Base-by-base conservation (phyloP, 768 basidiomycete species). In the Termitomyces sp. region DNA sequence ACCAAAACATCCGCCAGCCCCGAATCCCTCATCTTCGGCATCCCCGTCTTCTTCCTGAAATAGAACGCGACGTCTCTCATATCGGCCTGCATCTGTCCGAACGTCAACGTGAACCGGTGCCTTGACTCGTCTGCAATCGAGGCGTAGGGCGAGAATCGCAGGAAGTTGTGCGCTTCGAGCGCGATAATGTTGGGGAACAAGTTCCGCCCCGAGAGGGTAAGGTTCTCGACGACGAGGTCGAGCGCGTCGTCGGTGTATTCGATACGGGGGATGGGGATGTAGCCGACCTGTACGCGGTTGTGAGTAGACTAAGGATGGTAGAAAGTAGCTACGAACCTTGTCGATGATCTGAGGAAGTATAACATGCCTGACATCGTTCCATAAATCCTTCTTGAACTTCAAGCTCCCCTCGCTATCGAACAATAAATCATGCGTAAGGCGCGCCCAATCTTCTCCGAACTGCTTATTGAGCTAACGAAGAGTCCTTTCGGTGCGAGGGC, bases 61-160 rank as follows among this genome's bases (percentile, higher is more conserved):
- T 88, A 92, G 71, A 98, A 96, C 9, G 90, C 88, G 14, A 97
- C 91, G 63, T 98, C 95, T 16, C 90, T 83, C 83, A 98, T 89
- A 63, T 97, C 94, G 5, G 90, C 89, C 68, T 98, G 95, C 63
- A 97, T 90, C 70, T 98, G 95, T 29, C 77, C 78, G 37, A 97
- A 77, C 8, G 83, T 85, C 54, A 97, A 68, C 35, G 80, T 86
- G 67, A 97, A 84, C 53, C 83, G 80, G 69, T 96, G 92, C 62
- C 81, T 79, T 29, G 77, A 70, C 60, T 84, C 77, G 68, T 92
- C 92, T 5, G 71, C 64, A 50, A 79, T 77, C 4, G 71, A 62
- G 19, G 71, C 64, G 75, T 95, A 94, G 0, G 95, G 94, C 31
- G 85, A 87, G 73, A 98, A 94, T 70, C 86, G 87, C 72, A 92